Conservation (phyloP, 768 basidiomycete species). For the Fomitopsis pulvina region DNA sequence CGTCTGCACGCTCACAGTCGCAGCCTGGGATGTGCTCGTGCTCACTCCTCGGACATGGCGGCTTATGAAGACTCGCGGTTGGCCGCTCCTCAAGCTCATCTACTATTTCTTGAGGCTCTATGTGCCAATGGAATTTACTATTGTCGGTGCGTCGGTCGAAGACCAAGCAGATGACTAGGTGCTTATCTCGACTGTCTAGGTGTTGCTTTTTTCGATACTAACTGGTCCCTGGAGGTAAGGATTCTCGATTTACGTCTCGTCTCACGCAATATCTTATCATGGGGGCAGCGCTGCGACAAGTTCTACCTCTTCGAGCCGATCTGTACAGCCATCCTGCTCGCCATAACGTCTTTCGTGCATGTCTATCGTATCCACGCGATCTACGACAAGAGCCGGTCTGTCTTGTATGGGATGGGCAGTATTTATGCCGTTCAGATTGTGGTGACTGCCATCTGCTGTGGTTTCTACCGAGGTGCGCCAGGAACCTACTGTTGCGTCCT, state of each 20-base stretch:
- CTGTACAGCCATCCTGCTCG: conserved; percentile 73
- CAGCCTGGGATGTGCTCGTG: conserved; percentile 86
- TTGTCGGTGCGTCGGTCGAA: conserved; percentile 47
- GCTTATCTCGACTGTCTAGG: conserved; percentile 31
- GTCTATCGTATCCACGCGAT: conserved; percentile 77
- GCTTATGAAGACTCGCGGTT: conserved; percentile 51
- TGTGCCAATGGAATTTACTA: conserved; percentile 75
- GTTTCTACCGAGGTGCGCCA: conserved; percentile 65
- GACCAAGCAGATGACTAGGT: background rate
- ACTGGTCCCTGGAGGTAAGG: conserved; percentile 49
- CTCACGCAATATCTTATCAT: background rate
- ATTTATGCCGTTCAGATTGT: conserved; percentile 66
- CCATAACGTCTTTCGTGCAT: conserved; percentile 65
- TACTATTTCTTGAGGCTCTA: conserved; percentile 70
- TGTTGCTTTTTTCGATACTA: conserved; percentile 80
- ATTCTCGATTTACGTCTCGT: background rate
- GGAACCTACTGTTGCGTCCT: conserved; percentile 1
- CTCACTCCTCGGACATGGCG: conserved; percentile 75
- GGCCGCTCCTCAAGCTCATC: conserved; percentile 74
- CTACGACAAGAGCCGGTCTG: conserved; percentile 53
- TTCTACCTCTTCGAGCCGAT: conserved; percentile 88
- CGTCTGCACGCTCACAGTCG: conserved; percentile 84
- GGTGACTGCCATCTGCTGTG: conserved; percentile 68
- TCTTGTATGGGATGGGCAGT: conserved; percentile 49
- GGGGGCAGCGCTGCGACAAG: conserved; percentile 47